Evolutionary conservation across 139 green algal species (phyloP), one percentile per base, ranked within the genome.

Genomic region (Chlamydomonas applanata): DNA sequence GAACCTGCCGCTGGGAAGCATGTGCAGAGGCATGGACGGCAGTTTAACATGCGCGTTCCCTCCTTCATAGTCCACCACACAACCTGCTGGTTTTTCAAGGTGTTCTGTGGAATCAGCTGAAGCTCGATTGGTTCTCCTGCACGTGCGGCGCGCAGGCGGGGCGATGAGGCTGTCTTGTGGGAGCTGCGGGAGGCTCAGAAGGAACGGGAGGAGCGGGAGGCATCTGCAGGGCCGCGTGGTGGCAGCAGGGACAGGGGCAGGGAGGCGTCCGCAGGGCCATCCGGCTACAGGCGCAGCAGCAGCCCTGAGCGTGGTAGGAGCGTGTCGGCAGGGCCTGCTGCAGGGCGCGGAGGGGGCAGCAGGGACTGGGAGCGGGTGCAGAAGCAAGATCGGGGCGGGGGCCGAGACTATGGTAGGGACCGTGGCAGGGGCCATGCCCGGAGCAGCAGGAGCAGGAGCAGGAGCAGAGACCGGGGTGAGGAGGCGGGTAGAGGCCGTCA

Each of bases 101-200:
- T n/a, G n/a, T n/a, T n/a, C n/a, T n/a, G n/a, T n/a, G n/a, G n/a
- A n/a, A n/a, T n/a, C n/a, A n/a, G n/a, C n/a, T n/a, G n/a, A n/a
- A 67, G 20, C 27, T 20, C 30, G 4, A 5, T 7, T 22, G 36
- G 61, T 19, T 40, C 29, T 40, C 16, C 20, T 49, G 17, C 20
- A 22, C 16, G 61, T 16, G 29, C 19, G 61, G 4, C 5, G 27
- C 27, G 64, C 16, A 32, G 72, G 32, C 72, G 81, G 20, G 78
- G 62, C n/a, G 76, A 90, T 14, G 86, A 91, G 71, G 66, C 69
- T 22, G 72, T 82, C 65, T 79, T 93, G 83, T 93, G 88, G 88
- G 81, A 84, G 69, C 71, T 63, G 33, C 64, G 79, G 53, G 66
- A 88, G 60, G 57, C 53, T 32, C 73, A 83, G 74, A 36, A 49